These are phyloP conservation scores for Nakazawaea populi DNA, from an alignment of 805 yeast species.

Conservation along the genomic window DNA sequence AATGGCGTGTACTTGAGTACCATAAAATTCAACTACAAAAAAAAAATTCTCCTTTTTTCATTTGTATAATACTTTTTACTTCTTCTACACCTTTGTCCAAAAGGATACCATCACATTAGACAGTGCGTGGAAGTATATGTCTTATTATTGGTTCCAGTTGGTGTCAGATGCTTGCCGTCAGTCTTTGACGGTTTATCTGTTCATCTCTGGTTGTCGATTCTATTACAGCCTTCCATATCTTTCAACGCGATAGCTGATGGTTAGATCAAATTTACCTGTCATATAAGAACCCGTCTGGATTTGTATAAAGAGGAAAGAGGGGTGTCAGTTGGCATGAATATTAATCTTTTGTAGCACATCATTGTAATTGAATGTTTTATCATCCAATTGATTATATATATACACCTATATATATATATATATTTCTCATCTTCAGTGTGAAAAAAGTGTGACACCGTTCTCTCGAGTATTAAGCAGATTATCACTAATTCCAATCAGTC, in stretches of 20 bases:
- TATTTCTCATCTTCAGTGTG: too few relatives aligned
- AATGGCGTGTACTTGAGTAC: too few relatives aligned
- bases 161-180: background rate
- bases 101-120: slow-evolving; percentile 61
- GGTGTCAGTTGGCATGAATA: slow-evolving; percentile 46
- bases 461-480: too few relatives aligned
- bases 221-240: background rate
- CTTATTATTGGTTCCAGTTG: background rate
- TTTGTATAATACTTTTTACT: background rate
- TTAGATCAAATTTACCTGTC: slow-evolving; percentile 30
- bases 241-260: slow-evolving; percentile 43
- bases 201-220: background rate
- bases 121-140: slow-evolving; percentile 40
- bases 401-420: too few relatives aligned
- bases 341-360: slow-evolving; percentile 6
- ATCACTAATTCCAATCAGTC: too few relatives aligned
- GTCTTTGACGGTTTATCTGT: background rate
- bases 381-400: too few relatives aligned
- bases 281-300: slow-evolving; percentile 48
- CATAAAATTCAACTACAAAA: background rate
- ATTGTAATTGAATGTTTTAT: too few relatives aligned
- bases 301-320: slow-evolving; percentile 35
- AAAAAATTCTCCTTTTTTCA: background rate
- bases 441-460: too few relatives aligned
- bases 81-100: slow-evolving; percentile 55